Evolutionary conservation across 2,329 filamentous ascomycete species (phyloP).

Genomic region (Gnomoniopsis sp.): DNA sequence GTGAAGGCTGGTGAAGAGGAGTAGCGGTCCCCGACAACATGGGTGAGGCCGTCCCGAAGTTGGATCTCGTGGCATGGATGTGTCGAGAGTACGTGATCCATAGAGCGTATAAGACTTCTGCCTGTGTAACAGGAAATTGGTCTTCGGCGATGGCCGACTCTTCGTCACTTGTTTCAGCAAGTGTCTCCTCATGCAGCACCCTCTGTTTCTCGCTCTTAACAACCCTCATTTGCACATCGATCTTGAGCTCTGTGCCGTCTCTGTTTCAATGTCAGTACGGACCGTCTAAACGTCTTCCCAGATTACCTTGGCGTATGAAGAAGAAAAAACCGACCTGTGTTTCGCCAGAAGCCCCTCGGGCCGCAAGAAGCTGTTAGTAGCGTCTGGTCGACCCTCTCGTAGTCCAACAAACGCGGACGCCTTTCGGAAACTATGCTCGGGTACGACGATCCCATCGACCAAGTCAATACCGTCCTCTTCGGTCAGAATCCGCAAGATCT

Average conservation of each 20-base stretch:
- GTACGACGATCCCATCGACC: slow-evolving; percentile 91
- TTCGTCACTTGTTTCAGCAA: slow-evolving; percentile 59
- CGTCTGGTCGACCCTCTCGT: slow-evolving; percentile 77
- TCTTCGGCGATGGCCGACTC: slow-evolving; percentile 39
- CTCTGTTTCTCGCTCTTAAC: slow-evolving; percentile 79
- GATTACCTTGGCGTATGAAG: not conserved
- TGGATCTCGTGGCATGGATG: slow-evolving; percentile 69
- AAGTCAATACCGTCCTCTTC: slow-evolving; percentile 83
- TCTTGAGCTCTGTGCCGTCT: slow-evolving; percentile 86
- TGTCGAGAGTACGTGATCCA: slow-evolving; percentile 98
- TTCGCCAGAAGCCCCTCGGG: slow-evolving; percentile 81
- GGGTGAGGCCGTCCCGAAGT: slow-evolving; percentile 60
- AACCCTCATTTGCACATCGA: slow-evolving; percentile 95
- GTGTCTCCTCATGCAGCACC: slow-evolving; percentile 58
- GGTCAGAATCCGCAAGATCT: slow-evolving; percentile 73
- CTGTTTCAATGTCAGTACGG: slow-evolving; percentile 52
- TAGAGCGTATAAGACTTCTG: slow-evolving; percentile 86
- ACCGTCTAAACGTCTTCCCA: not conserved
- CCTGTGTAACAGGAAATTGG: slow-evolving; percentile 48
- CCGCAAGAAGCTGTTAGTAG: slow-evolving; percentile 72
- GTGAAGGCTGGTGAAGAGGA: slow-evolving; percentile 74
- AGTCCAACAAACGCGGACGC: slow-evolving; percentile 81
- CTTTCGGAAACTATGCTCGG: slow-evolving; percentile 91
- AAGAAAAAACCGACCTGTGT: slow-evolving; percentile 8
- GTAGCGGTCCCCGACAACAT: slow-evolving; percentile 63